phyloP scores from a whole-genome alignment of 1,139 yeast genomes.

The Pichia sp. region DNA sequence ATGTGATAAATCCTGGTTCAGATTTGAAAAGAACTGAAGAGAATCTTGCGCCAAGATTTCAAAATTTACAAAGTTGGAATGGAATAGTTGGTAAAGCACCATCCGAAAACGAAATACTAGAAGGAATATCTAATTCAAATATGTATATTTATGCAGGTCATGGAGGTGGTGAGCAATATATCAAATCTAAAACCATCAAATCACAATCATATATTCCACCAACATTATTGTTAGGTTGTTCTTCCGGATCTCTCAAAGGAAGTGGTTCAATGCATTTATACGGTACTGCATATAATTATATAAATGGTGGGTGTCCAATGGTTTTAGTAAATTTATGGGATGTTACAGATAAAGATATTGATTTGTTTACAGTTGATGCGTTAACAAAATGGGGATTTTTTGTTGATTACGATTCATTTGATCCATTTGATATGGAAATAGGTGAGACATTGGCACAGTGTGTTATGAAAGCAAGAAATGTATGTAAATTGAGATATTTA shows the following conservation, averaged over 20 bases:
- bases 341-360: slow-evolving; percentile 94
- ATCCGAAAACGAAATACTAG: slow-evolving; percentile 41
- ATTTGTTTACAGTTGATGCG: slow-evolving; percentile 57
- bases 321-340: slow-evolving; percentile 89
- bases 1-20: slow-evolving; percentile 74
- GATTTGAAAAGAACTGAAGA: slow-evolving; percentile 67
- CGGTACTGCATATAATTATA: slow-evolving; percentile 72
- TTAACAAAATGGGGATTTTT: slow-evolving; percentile 59
- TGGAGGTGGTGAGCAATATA: slow-evolving; percentile 88
- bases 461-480: slow-evolving; percentile 49
- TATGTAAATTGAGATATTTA: slow-evolving; percentile 57
- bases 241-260: slow-evolving; percentile 65
- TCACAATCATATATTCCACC: slow-evolving; percentile 50
- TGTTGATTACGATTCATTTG: slow-evolving; percentile 22
- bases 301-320: slow-evolving; percentile 77
- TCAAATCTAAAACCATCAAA: slow-evolving; percentile 46
- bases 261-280: slow-evolving; percentile 63
- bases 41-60: slow-evolving; percentile 46
- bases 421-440: slow-evolving; percentile 14
- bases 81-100: slow-evolving; percentile 56
- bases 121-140: slow-evolving; percentile 37
- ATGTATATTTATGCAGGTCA: slow-evolving; percentile 85
- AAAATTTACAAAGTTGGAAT: slow-evolving; percentile 39
- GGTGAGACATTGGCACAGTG: slow-evolving; percentile 41
- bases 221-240: slow-evolving; percentile 79